These are phyloP conservation scores for Citrullus colocynthis DNA, from an alignment of 306 rosid species.

Conservation along the genomic window DNA sequence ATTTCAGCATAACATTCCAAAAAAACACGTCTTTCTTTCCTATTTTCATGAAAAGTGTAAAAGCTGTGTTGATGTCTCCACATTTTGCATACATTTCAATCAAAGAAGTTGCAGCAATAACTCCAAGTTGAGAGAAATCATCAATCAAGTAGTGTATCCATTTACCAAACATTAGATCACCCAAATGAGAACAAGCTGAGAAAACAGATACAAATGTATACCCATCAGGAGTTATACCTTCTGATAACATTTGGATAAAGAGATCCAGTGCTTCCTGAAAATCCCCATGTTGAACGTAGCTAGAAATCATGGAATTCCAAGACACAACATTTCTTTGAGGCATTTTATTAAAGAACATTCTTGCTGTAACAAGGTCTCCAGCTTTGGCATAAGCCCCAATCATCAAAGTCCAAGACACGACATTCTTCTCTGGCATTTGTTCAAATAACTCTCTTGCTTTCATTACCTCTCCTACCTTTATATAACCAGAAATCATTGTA, in stretches of 20 bases:
- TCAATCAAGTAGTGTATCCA: slow-evolving; percentile 10
- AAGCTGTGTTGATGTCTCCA: slow-evolving; percentile 17
- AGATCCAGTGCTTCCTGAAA: slow-evolving; percentile 14
- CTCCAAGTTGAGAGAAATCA: slow-evolving; percentile 18
- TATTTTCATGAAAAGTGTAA: slow-evolving; percentile 9
- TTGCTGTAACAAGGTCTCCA: slow-evolving; percentile 11
- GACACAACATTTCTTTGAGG: slow-evolving; percentile 20
- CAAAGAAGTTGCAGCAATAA: slow-evolving; percentile 16
- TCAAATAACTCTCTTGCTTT: slow-evolving; percentile 17
- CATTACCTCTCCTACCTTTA: not conserved
- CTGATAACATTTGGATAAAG: slow-evolving; percentile 13
- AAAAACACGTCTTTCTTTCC: slow-evolving; percentile 18
- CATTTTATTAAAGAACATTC: slow-evolving; percentile 13
- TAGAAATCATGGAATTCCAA: slow-evolving; percentile 20
- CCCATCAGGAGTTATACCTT: slow-evolving; percentile 11
- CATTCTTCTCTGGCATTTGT: slow-evolving; percentile 12
- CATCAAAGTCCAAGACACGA: slow-evolving; percentile 22
- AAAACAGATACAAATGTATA: slow-evolving; percentile 20
- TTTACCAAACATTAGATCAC: slow-evolving; percentile 11
- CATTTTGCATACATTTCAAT: slow-evolving; percentile 20
- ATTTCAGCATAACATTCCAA: slow-evolving; percentile 20
- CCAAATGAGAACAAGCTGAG: slow-evolving; percentile 18
- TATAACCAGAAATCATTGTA: slow-evolving; percentile 14
- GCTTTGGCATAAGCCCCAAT: slow-evolving; percentile 13
- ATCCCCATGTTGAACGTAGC: slow-evolving; percentile 10